Evolutionary conservation across 495 filamentous ascomycete genomes (phyloP), one percentile per base, ranked within the genome.

Genomic region (Podospora didyma): DNA sequence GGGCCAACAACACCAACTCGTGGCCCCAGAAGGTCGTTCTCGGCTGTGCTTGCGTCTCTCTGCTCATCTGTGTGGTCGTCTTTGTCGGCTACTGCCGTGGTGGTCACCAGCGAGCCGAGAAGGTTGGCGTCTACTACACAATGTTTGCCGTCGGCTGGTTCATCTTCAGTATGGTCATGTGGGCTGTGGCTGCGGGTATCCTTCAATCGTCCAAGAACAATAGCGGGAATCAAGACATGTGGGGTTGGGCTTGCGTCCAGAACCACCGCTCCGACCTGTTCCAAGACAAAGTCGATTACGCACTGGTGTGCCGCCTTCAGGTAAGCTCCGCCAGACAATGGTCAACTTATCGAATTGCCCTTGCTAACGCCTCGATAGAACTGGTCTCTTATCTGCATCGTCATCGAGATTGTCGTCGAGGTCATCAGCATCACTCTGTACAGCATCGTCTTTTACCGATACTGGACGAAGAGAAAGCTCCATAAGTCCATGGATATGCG

Each of bases 391-490:
- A 87, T 99, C 63, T 99, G 94, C 79, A 89, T 89, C 67, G 88
- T 99, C 67, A 97, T 99, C 74, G 94, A 99, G 76, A 82, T 99
- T 60, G 88, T 95, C 53, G 81, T 99, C 60, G 94, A 99, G 70
- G 79, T 88, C 62, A 83, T 99, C 71, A 89, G 89, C 62, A 96
- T 99, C 69, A 73, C 82, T 35, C 87, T 99, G 67, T 99, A 99
- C 78, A 90, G 79, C 69, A 81, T 97, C 68, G 85, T 95, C 69
- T 96, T 96, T 77, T 97, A 94, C 80, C 89, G 94, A 61, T 89
- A 96, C 79, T 94, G 90, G 82, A 89, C 89, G 56, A 99, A 99
- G 80, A 88, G 89, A 68, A 84, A 86, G 64, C 89, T 99, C 54
- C 87, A 86, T 71, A 97, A 96, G 76, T 89, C 90, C 51, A 97